Evolutionary conservation across 768 basidiomycete genomes (phyloP).

Genomic region (Fomitopsis pulvina): DNA sequence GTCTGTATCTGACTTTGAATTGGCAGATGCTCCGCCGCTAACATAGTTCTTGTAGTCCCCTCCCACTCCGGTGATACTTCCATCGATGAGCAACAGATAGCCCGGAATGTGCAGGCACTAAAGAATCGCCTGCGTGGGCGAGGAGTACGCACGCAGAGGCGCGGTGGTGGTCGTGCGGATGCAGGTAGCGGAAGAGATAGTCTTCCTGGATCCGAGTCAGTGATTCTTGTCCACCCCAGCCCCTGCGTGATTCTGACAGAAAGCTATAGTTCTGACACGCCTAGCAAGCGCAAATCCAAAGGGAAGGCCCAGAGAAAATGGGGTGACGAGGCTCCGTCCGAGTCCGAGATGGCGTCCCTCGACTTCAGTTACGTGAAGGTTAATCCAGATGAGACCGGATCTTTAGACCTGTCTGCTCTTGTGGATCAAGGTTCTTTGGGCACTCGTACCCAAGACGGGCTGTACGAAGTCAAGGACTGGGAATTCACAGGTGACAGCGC

Average conservation of each 20-base stretch:
- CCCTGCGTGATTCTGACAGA: not conserved
- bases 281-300: slow-evolving; percentile 47
- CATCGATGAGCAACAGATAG: slow-evolving; percentile 84
- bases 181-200: slow-evolving; percentile 55
- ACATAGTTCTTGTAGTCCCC: slow-evolving; percentile 30
- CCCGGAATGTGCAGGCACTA: slow-evolving; percentile 85
- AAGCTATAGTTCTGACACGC: slow-evolving; percentile 49
- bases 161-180: slow-evolving; percentile 39
- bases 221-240: not conserved
- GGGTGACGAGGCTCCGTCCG: slow-evolving; percentile 76
- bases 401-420: slow-evolving; percentile 48
- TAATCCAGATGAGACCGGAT: slow-evolving; percentile 23
- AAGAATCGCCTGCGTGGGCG: slow-evolving; percentile 79
- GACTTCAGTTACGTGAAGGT: slow-evolving; percentile 73
- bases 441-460: slow-evolving; percentile 61
- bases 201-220: slow-evolving; percentile 66
- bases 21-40: not conserved
- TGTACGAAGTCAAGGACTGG: slow-evolving; percentile 80
- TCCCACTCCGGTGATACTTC: slow-evolving; percentile 43
- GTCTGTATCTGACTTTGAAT: slow-evolving; percentile 30
- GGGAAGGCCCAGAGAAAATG: slow-evolving; percentile 79
- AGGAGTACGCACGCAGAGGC: slow-evolving; percentile 53
- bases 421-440: slow-evolving; percentile 75
- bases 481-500: slow-evolving; percentile 48
- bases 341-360: slow-evolving; percentile 87